Evolutionary conservation across 805 yeast species (phyloP), one percentile per base, ranked within the genome.

Genomic region (Teunomyces panamensis): DNA sequence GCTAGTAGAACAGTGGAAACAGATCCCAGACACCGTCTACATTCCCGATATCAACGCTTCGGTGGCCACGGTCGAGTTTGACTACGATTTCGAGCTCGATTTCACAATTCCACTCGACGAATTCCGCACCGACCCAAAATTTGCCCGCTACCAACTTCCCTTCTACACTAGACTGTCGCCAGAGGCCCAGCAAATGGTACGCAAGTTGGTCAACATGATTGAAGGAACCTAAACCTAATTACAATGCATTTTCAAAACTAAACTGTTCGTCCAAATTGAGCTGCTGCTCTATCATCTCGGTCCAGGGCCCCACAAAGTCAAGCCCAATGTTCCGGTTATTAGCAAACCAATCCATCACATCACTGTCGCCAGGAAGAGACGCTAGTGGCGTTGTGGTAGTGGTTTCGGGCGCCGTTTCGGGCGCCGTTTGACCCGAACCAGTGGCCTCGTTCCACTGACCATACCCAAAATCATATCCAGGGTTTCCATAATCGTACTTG

Each of bases 221-320:
- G 24, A 20, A 20, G 24, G 24, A 20, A 20, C 24, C 24, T 20
- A 20, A 20, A 20, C 24, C 24, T 20, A 20, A 20, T 29, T 47
- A 43, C 39, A 52, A 20, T 10, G 54, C 54, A 37, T 58, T 62
- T 17, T 64, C 65, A 44, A 67, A 65, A 39, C 57, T 62, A 49
- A 65, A 66, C 44, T 60, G 68, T 30, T 61, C 71, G 43, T 67
- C 66, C 9, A 59, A 55, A n/a, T 14, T 64, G 49, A 80, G 76
- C 50, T 83, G 88, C 54, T 81, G 84, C 59, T 85, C 92, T 36
- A 86, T 78, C 79, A 85, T 83, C 59, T 84, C 88, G 0, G 92
- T 85, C 84, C 90, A 86, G 2, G 89, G 89, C 33, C 84, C 91
- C 27, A 84, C 77, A 30, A 73, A 73, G 48, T 73, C 78, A 41